Base-by-base conservation (phyloP, 2,329 filamentous ascomycete species). In the Diaporthe vaccinii region DNA sequence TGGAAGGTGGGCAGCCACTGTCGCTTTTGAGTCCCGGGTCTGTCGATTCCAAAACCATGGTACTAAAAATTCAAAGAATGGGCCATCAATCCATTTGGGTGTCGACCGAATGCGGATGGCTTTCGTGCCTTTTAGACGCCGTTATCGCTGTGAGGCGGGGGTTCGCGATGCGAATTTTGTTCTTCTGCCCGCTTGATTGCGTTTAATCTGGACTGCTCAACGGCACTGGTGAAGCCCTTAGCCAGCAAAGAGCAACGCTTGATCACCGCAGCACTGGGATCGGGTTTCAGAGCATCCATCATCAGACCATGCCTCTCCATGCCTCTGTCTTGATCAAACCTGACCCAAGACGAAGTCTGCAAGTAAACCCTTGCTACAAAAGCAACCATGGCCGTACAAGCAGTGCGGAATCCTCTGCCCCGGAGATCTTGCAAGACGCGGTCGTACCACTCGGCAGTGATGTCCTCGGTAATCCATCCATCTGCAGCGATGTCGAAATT, bases 401-500 rank as follows among this genome's bases (percentile, higher is more conserved):
- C 58, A 1, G 67, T 58, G 20, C 8, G 28, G 34, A 58, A 58
- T 1, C 39, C 25, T 12, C 46, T 57, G n/a, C 34, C 15, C 51
- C 46, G 51, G 12, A 70, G 49, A 5, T 57, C 36, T 12, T 57
- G n/a, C 14, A 70, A 51, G 67, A 70, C 49, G 22, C 49, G 34
- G 3, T 15, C 67, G 28, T 9, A 70, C 67, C 67, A 70, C 34
- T 70, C 67, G 28, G 67, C n/a, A 22, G 51, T 70, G 34, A 55
- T 20, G 15, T 58, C 39, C 51, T 7, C 10, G 6, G 67, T 70
- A 6, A 58, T 8, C 36, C n/a, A 70, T 2, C 51, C 67, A 15
- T 70, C 36, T n/a, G 51, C 15, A 10, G 51, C 36, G 53, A 55
- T 22, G 15, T 44, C 51, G 25, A 70, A 46, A 17, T 31, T 36